Conservation (phyloP, 495 filamentous ascomycete genomes). For the Penicillium nucicola region DNA sequence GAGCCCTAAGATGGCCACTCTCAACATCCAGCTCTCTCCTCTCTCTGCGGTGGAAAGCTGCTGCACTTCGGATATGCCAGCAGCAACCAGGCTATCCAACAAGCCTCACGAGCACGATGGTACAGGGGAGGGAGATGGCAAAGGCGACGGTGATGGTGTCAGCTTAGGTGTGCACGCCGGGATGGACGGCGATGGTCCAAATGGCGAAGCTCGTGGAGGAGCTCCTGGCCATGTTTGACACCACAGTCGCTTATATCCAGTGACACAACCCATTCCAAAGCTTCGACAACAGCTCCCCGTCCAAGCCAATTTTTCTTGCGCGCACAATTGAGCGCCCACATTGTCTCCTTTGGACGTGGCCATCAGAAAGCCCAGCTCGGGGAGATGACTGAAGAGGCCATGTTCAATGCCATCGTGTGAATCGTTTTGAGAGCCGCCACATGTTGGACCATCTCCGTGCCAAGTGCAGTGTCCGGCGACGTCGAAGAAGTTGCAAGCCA, state of each 20-base stretch:
- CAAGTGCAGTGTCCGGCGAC: background rate
- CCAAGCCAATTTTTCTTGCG: background rate
- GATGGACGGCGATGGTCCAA: too few species aligned
- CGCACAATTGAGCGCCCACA: background rate
- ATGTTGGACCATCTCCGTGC: background rate
- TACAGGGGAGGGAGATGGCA: too few species aligned
- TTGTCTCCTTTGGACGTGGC: background rate
- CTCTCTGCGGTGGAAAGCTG: too few species aligned
- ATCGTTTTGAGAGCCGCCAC: background rate
- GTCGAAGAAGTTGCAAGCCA: background rate
- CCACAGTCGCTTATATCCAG: conserved; percentile 13
- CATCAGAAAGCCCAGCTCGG: background rate
- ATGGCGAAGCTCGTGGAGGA: background rate
- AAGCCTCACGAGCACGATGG: background rate
- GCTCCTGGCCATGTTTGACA: conserved; percentile 3
- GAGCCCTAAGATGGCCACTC: too few species aligned
- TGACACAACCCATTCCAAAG: conserved; percentile 7
- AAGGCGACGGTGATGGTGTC: too few species aligned
- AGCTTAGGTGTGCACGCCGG: too few species aligned
- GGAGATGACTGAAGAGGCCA: background rate
- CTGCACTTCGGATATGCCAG: too few species aligned
- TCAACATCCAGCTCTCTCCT: too few species aligned
- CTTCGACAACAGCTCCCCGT: conserved; percentile 1
- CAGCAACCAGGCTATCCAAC: background rate
- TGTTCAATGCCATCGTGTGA: background rate